Percentiles rank a stretch among this genome's conserved stretches.
Conservation (phyloP, 331 rosid species). For the Prunus yedoensis region DNA sequence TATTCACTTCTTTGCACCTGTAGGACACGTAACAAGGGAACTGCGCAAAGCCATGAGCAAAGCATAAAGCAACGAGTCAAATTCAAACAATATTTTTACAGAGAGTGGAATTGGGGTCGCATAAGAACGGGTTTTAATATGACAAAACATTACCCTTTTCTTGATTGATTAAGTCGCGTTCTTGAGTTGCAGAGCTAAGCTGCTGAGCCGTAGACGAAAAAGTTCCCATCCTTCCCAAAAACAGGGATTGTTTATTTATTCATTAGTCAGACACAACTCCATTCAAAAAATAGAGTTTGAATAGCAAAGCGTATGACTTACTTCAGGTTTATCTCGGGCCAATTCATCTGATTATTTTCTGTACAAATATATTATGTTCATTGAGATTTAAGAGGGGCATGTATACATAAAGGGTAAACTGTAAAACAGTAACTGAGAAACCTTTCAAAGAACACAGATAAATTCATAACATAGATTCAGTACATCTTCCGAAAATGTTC, state of each 20-base stretch:
- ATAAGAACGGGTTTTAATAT: background rate
- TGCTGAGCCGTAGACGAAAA: background rate
- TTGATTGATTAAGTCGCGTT: background rate
- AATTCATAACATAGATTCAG: background rate
- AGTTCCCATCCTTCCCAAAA: background rate
- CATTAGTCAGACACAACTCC: background rate
- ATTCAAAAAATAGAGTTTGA: background rate
- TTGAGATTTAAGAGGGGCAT: too few species aligned
- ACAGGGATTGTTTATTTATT: background rate
- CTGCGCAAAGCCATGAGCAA: background rate
- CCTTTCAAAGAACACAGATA: background rate
- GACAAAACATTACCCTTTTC: background rate
- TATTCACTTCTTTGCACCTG: too few species aligned
- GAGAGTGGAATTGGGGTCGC: background rate
- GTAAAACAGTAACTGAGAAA: background rate
- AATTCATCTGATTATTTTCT: background rate
- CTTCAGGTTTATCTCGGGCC: background rate
- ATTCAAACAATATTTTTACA: constrained; percentile 9
- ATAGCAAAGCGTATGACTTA: background rate
- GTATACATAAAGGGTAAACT: background rate
- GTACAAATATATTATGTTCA: too few species aligned
- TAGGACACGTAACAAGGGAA: too few species aligned
- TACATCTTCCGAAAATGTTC: background rate
- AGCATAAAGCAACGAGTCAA: background rate
- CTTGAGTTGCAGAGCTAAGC: background rate